These are phyloP conservation scores for Schwanniomyces yamadae DNA, from an alignment of 805 yeast genomes.

Conservation along the genomic window DNA sequence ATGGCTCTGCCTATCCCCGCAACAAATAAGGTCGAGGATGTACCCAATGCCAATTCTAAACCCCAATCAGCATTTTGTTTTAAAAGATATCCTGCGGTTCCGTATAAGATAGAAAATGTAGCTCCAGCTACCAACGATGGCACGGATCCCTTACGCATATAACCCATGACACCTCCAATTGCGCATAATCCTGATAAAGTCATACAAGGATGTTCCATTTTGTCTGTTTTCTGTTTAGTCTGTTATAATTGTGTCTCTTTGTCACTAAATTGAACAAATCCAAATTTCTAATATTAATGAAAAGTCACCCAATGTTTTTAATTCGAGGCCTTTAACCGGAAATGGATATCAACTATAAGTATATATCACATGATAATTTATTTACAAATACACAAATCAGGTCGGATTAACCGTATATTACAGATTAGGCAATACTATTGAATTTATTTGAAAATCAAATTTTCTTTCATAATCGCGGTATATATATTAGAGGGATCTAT, in stretches of 20 bases:
- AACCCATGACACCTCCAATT: slow-evolving; percentile 72
- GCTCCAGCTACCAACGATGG: slow-evolving; percentile 83
- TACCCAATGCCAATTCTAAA: slow-evolving; percentile 72
- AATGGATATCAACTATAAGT: too few relatives aligned
- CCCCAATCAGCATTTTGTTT: slow-evolving; percentile 76
- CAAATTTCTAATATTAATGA: too few relatives aligned
- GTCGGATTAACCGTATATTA: not conserved
- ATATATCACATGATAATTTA: too few relatives aligned
- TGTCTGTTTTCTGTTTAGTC: not conserved
- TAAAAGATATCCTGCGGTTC: slow-evolving; percentile 73
- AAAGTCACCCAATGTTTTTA: too few relatives aligned
- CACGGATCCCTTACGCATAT: slow-evolving; percentile 61
- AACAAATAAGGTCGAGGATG: slow-evolving; percentile 61
- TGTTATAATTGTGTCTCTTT: too few relatives aligned
- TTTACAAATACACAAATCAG: too few relatives aligned
- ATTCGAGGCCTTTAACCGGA: too few relatives aligned
- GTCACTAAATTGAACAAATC: too few relatives aligned
- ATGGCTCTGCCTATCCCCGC: slow-evolving; percentile 75
- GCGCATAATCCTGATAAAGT: slow-evolving; percentile 69
- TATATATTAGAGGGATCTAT: too few relatives aligned
- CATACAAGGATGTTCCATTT: slow-evolving; percentile 74
- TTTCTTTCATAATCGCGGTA: slow-evolving; percentile 2
- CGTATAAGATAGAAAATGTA: slow-evolving; percentile 56
- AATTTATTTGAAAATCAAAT: not conserved
- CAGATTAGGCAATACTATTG: not conserved